Evolutionary conservation across 352 stramenopile genomes (phyloP).

Genomic region (Phytophthora citrophthora): DNA sequence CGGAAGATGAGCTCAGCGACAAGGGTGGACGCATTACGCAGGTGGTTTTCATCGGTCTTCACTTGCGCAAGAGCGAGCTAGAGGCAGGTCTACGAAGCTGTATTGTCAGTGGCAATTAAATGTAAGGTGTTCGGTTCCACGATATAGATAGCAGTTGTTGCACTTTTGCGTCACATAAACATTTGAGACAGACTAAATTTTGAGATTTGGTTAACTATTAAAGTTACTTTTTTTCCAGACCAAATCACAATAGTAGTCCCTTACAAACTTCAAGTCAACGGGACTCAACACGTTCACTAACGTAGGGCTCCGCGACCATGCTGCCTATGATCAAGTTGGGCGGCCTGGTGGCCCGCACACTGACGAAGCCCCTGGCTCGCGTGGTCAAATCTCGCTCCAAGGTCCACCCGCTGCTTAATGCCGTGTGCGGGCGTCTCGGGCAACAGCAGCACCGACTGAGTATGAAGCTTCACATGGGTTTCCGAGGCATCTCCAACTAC

Average conservation of each 20-base stretch:
- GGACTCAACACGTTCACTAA: not conserved
- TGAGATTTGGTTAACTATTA: no score
- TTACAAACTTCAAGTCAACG: no score
- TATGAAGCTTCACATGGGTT: conserved; percentile 84
- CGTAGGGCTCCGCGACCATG: conserved; percentile 25
- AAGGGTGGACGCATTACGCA: conserved; percentile 38
- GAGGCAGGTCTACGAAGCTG: conserved; percentile 46
- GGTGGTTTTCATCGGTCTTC: conserved; percentile 78
- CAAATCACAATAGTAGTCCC: no score
- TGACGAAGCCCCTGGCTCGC: conserved; percentile 90
- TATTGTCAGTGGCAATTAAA: conserved; percentile 14
- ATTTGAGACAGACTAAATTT: no score
- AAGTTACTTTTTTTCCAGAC: no score
- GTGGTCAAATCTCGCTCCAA: conserved; percentile 91
- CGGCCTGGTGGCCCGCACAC: conserved; percentile 78
- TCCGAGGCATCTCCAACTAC: conserved; percentile 77
- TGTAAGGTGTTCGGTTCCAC: no score
- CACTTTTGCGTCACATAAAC: no score
- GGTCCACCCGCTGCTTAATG: conserved; percentile 63
- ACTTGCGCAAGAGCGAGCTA: conserved; percentile 50
- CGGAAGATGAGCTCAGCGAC: conserved; percentile 11
- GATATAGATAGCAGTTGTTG: no score
- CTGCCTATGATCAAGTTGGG: conserved; percentile 88
- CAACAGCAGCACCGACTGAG: conserved; percentile 70
- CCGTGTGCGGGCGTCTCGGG: conserved; percentile 62